Evolutionary conservation across 805 yeast species (phyloP).

Genomic region (Yarrowia keelungensis): DNA sequence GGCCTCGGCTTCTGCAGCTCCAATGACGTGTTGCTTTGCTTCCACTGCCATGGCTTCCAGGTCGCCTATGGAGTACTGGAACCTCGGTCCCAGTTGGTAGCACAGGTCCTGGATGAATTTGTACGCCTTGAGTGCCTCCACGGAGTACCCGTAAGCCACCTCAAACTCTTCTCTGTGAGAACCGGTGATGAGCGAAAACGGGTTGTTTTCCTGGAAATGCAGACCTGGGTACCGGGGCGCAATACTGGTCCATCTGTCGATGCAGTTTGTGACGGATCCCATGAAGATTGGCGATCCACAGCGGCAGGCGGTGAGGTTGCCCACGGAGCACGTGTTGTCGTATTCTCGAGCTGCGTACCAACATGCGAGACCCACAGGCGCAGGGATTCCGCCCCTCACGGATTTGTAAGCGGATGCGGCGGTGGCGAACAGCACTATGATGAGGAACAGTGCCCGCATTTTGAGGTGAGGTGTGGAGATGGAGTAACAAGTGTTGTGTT

Average conservation of each 20-base stretch:
- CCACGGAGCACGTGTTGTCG: constrained; percentile 31
- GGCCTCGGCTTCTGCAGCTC: constrained; percentile 17
- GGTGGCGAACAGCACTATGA: constrained; percentile 1
- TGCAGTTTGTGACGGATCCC: constrained; percentile 30
- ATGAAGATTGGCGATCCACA: constrained; percentile 28
- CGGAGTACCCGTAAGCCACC: constrained; percentile 4
- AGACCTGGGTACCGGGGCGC: constrained; percentile 13
- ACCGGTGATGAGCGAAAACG: constrained; percentile 21
- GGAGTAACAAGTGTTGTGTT: neutral
- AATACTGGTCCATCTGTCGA: constrained; percentile 24
- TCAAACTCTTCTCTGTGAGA: constrained; percentile 10
- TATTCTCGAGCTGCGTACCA: constrained; percentile 36
- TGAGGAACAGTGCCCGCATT: constrained; percentile 4
- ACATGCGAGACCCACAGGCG: constrained; percentile 26
- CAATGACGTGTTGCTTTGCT: constrained; percentile 6
- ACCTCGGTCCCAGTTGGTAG: constrained; percentile 11
- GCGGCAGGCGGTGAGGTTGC: constrained; percentile 20
- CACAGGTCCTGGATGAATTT: constrained; percentile 28
- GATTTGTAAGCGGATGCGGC: constrained; percentile 28
- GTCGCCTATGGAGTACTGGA: constrained; percentile 23
- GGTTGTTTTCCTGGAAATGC: constrained; percentile 31
- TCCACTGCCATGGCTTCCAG: constrained; percentile 13
- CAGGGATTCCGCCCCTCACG: constrained; percentile 23
- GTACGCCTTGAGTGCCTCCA: constrained; percentile 33
- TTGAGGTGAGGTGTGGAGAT: neutral